phyloP scores from a whole-genome alignment of 148 eudicot genomes.

The Amaranthus hypochondriacus region DNA sequence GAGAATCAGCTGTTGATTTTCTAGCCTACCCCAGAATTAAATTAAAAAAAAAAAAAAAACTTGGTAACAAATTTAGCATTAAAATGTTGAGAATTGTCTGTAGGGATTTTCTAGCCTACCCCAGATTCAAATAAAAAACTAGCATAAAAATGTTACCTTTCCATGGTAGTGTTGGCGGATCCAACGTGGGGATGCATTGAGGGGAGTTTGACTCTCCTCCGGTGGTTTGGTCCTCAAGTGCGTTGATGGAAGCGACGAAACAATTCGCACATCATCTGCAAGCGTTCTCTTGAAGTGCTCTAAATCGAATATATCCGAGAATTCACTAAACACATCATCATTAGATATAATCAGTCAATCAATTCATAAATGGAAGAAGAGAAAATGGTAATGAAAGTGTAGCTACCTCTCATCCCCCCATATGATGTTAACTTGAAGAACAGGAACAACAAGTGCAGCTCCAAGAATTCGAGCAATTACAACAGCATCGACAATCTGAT shows the following conservation, averaged over 20 bases:
- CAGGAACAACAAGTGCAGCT: conserved; percentile 89
- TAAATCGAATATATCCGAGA: conserved; percentile 91
- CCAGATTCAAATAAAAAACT: too few relatives aligned
- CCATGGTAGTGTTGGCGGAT: conserved; percentile 63
- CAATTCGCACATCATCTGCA: conserved; percentile 67
- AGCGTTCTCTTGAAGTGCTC: conserved; percentile 83
- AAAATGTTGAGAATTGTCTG: too few relatives aligned
- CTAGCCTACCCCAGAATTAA: too few relatives aligned
- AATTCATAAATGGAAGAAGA: not conserved
- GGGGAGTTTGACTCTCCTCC: conserved; percentile 70
- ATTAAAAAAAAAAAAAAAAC: too few relatives aligned
- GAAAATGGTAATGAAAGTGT: not conserved
- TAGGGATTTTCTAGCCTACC: too few relatives aligned
- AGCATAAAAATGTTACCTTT: conserved; percentile 33
- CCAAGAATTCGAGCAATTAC: conserved; percentile 90
- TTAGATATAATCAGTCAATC: not conserved
- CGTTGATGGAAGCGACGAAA: conserved; percentile 86
- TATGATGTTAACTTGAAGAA: conserved; percentile 79
- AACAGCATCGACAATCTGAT: conserved; percentile 98
- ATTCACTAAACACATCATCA: conserved; percentile 54
- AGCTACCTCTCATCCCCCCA: conserved; percentile 98
- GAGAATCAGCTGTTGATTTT: too few relatives aligned
- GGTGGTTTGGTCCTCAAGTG: conserved; percentile 76
- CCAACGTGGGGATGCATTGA: conserved; percentile 75
- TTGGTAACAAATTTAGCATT: too few relatives aligned